phyloP scores from a whole-genome alignment of 495 filamentous ascomycete species.

The Podospora australis region DNA sequence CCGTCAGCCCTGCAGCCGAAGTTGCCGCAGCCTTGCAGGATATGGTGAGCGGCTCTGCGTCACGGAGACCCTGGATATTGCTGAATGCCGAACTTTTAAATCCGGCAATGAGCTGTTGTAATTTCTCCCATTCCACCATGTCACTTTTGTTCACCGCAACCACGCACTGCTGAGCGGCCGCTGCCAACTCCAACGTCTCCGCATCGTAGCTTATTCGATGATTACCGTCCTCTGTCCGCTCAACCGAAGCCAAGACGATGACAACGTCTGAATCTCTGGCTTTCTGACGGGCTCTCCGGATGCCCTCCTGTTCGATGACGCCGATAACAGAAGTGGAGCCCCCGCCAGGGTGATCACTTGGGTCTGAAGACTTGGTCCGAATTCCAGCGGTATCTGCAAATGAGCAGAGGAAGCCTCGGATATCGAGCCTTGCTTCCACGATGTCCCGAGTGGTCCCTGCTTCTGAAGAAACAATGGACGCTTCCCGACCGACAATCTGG shows the following conservation, averaged over 20 bases:
- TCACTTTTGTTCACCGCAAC: constrained; percentile 84
- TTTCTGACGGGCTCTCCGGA: constrained; percentile 73
- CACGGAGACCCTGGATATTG: constrained; percentile 22
- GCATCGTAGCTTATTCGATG: constrained; percentile 40
- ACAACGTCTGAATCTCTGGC: constrained; percentile 82
- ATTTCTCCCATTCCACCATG: constrained; percentile 32
- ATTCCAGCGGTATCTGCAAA: constrained; percentile 92
- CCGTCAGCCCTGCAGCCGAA: constrained; percentile 27
- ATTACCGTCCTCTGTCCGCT: constrained; percentile 34
- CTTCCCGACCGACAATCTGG: constrained; percentile 82
- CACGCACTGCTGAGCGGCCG: constrained; percentile 53
- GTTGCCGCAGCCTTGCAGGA: constrained; percentile 53
- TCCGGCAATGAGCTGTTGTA: constrained; percentile 20
- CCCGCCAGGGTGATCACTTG: background rate
- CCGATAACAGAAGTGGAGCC: constrained; percentile 45
- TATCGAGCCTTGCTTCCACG: constrained; percentile 84
- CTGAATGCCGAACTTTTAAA: constrained; percentile 31
- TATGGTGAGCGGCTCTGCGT: constrained; percentile 41
- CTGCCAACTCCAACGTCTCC: constrained; percentile 41
- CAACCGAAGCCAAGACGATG: constrained; percentile 69
- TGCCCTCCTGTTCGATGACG: constrained; percentile 81
- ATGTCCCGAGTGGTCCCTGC: constrained; percentile 92
- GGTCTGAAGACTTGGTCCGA: constrained; percentile 31
- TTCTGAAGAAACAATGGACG: constrained; percentile 87
- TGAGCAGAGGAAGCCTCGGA: constrained; percentile 80